These are phyloP conservation scores for Neoboletus subvelutipes DNA, from an alignment of 768 basidiomycete genomes.

Conservation along the genomic window DNA sequence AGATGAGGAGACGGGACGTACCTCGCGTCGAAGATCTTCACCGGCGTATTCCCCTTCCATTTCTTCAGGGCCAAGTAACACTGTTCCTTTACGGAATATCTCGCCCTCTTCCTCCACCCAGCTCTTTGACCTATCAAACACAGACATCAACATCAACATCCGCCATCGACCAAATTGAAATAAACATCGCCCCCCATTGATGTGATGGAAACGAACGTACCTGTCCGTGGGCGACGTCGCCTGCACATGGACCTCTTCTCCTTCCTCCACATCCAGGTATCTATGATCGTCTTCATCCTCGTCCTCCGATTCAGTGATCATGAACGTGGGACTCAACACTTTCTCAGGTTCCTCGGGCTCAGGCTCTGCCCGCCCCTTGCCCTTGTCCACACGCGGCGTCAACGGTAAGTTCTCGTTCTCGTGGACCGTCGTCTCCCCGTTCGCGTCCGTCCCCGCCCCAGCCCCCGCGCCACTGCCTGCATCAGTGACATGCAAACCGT, in stretches of 20 bases:
- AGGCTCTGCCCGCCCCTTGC: slow-evolving; percentile 70
- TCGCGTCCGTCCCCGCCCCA: slow-evolving; percentile 18
- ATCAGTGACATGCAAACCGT: slow-evolving; percentile 26
- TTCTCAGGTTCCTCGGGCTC: slow-evolving; percentile 68
- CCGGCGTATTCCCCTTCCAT: slow-evolving; percentile 89
- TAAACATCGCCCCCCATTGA: neutral
- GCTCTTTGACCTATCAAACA: slow-evolving; percentile 53
- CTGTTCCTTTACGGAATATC: slow-evolving; percentile 88
- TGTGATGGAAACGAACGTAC: slow-evolving; percentile 35
- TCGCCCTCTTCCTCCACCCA: slow-evolving; percentile 97
- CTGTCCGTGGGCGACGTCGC: slow-evolving; percentile 43
- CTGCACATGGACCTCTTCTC: slow-evolving; percentile 25
- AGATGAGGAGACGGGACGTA: slow-evolving; percentile 26
- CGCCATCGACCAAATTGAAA: neutral
- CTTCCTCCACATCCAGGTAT: slow-evolving; percentile 36
- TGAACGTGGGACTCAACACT: slow-evolving; percentile 68
- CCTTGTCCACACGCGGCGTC: slow-evolving; percentile 74
- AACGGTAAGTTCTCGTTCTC: slow-evolving; percentile 39
- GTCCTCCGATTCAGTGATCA: slow-evolving; percentile 51
- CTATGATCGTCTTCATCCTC: slow-evolving; percentile 44
- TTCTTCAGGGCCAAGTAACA: slow-evolving; percentile 77
- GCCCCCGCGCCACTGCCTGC: slow-evolving; percentile 35
- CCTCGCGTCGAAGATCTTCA: slow-evolving; percentile 83
- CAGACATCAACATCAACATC: neutral
- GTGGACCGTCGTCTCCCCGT: slow-evolving; percentile 1